phyloP scores from a whole-genome alignment of 2,329 filamentous ascomycete species.

The Xylariaceae sp. region DNA sequence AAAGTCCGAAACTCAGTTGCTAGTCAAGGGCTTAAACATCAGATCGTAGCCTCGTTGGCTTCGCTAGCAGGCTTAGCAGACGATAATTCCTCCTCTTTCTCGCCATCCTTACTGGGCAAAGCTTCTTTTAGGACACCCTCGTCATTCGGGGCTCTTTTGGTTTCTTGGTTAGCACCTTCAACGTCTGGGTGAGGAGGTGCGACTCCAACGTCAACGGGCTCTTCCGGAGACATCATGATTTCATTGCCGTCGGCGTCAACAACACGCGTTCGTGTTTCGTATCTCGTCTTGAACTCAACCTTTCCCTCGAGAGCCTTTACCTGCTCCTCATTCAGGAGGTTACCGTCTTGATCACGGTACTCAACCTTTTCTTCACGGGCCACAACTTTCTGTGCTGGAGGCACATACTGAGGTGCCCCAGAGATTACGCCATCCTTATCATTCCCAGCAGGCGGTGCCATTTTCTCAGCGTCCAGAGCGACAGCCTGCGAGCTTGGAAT shows the following conservation, averaged over 20 bases:
- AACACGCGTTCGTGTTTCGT: constrained; percentile 87
- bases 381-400: constrained; percentile 44
- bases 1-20: neutral
- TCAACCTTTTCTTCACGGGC: constrained; percentile 76
- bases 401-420: constrained; percentile 43
- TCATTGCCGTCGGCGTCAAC: constrained; percentile 77
- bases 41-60: constrained; percentile 50
- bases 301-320: constrained; percentile 83
- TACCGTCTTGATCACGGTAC: constrained; percentile 92
- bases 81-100: constrained; percentile 51
- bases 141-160: constrained; percentile 37
- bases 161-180: constrained; percentile 56
- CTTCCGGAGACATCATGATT: constrained; percentile 46
- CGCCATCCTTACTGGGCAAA: constrained; percentile 52
- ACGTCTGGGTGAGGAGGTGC: constrained; percentile 58
- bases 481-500: constrained; percentile 27
- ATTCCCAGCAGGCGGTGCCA: constrained; percentile 22
- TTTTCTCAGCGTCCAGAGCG: constrained; percentile 20
- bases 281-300: constrained; percentile 90
- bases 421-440: constrained; percentile 36
- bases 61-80: constrained; percentile 60
- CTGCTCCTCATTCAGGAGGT: constrained; percentile 76
- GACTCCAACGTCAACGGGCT: constrained; percentile 38
- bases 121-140: constrained; percentile 38
- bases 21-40: neutral